Evolutionary conservation across 352 stramenopile species (phyloP).

Genomic region (Phytophthora crassamura): DNA sequence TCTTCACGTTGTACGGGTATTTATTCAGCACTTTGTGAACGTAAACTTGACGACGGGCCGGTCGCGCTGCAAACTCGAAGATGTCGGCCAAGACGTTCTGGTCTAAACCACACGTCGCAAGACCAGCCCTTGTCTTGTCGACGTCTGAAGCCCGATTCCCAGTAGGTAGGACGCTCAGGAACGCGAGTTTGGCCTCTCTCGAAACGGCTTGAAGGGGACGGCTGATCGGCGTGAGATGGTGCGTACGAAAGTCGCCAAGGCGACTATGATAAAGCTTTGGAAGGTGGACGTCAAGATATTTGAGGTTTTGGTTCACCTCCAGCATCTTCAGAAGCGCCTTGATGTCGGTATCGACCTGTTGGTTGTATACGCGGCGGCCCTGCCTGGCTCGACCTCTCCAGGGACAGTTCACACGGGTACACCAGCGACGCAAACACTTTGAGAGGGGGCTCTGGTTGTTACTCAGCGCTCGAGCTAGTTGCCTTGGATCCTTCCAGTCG

Average conservation of each 20-base stretch:
- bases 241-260: neutral
- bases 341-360: neutral
- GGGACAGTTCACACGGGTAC: too few relatives aligned
- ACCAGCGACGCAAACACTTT: neutral
- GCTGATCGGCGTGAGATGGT: conserved; percentile 3
- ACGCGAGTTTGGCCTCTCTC: neutral
- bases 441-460: neutral
- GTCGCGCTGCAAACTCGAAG: too few relatives aligned
- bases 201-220: neutral
- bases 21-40: too few relatives aligned
- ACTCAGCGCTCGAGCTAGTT: neutral
- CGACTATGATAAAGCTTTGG: neutral
- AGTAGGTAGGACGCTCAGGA: too few relatives aligned
- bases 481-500: neutral
- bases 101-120: too few relatives aligned
- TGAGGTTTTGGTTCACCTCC: neutral
- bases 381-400: neutral
- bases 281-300: conserved; percentile 3
- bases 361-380: neutral
- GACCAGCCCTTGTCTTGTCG: too few relatives aligned
- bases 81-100: too few relatives aligned
- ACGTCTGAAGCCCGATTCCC: too few relatives aligned
- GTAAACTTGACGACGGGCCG: too few relatives aligned
- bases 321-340: conserved; percentile 2
- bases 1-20: too few relatives aligned